These are phyloP conservation scores for Litchi chinensis DNA, from an alignment of 345 rosid genomes.

Conservation along the genomic window DNA sequence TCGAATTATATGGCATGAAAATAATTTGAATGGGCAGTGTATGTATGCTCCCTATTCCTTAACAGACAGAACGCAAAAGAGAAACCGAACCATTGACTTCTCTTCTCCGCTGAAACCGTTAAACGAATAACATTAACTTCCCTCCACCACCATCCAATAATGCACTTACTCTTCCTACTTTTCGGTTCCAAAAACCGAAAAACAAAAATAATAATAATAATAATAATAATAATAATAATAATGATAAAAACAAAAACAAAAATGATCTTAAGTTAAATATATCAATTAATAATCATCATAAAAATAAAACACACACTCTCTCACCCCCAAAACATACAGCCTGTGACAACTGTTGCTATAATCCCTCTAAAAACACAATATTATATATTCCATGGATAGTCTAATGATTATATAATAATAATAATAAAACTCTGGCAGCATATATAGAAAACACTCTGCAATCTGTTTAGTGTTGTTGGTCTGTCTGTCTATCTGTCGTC, in stretches of 20 bases:
- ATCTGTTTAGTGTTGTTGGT: constrained; percentile 20
- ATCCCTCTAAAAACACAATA: neutral
- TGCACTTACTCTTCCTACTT: neutral
- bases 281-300: neutral
- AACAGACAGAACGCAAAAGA: neutral
- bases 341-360: constrained; percentile 27
- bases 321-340: constrained; percentile 19
- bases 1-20: no score
- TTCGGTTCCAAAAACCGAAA: neutral
- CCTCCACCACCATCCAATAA: neutral
- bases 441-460: neutral
- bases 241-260: no score
- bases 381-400: neutral
- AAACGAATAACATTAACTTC: constrained; percentile 3
- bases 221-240: no score
- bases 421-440: neutral
- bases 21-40: no score
- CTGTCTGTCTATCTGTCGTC: constrained; percentile 20
- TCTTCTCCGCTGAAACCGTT: neutral
- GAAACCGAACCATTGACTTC: neutral
- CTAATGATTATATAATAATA: neutral
- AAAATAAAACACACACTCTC: no score
- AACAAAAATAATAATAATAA: no score
- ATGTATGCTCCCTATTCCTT: neutral
- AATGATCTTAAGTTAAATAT: no score